Conservation (phyloP, 2,329 filamentous ascomycete species). For the Trichoderma pleuroti region DNA sequence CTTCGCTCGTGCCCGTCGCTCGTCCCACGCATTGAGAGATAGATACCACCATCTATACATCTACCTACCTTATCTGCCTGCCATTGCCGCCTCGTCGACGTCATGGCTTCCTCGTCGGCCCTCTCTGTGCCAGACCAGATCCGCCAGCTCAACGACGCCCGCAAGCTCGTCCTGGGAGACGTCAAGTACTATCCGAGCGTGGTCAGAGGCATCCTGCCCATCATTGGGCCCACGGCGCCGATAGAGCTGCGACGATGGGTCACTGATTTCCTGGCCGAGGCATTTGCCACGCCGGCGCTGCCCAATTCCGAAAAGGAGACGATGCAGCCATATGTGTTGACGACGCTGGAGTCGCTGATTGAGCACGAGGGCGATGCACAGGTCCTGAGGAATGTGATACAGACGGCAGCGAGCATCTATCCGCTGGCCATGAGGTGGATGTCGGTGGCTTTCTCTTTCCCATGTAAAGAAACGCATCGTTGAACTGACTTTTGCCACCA, state of each 20-base stretch:
- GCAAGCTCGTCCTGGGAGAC: conserved; percentile 83
- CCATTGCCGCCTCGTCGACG: not conserved
- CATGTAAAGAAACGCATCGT: not conserved
- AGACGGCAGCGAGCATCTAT: conserved; percentile 89
- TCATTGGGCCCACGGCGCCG: conserved; percentile 71
- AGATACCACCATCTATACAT: not conserved
- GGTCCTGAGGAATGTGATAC: conserved; percentile 82
- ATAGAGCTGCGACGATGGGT: conserved; percentile 92
- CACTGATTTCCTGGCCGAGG: conserved; percentile 90
- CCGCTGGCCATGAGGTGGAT: conserved; percentile 88
- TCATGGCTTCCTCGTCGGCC: conserved; percentile 34
- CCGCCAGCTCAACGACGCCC: conserved; percentile 82
- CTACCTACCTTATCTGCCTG: not conserved
- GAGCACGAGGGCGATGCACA: conserved; percentile 72
- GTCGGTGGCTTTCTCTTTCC: conserved; percentile 60
- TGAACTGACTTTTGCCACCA: conserved; percentile 21
- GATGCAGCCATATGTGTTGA: conserved; percentile 71
- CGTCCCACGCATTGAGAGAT: not conserved
- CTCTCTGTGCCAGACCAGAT: conserved; percentile 71
- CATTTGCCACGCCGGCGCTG: conserved; percentile 88
- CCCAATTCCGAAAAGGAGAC: conserved; percentile 74
- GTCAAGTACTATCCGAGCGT: conserved; percentile 87
- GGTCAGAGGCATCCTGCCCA: conserved; percentile 86
- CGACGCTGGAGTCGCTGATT: conserved; percentile 67
- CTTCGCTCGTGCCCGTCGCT: conserved; percentile 1